These are phyloP conservation scores for Brassica incana DNA, from an alignment of 345 rosid species.

Conservation along the genomic window DNA sequence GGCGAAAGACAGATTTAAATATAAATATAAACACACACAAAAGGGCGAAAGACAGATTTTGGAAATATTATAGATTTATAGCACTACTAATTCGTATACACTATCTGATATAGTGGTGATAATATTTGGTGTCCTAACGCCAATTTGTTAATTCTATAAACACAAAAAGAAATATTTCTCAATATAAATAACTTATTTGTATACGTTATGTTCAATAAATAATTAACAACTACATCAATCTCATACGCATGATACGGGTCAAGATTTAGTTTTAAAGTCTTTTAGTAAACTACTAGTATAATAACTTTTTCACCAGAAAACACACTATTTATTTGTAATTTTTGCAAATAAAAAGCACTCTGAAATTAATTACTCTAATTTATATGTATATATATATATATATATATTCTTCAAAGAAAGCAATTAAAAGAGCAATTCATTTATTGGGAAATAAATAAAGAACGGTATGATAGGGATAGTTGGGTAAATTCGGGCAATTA, in stretches of 20 bases:
- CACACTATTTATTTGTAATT: background rate
- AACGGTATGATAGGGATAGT: slow-evolving; percentile 36
- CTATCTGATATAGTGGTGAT: slow-evolving; percentile 8
- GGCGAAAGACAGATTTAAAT: background rate
- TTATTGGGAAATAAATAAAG: background rate
- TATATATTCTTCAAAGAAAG: background rate
- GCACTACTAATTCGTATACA: slow-evolving; percentile 1
- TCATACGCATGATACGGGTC: background rate
- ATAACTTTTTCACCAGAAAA: background rate
- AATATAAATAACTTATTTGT: background rate
- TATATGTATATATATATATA: background rate
- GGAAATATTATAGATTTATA: slow-evolving; percentile 12
- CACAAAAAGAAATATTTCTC: background rate
- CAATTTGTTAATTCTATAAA: background rate
- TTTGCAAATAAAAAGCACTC: background rate
- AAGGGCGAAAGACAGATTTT: background rate
- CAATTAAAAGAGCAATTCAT: background rate
- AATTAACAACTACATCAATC: background rate
- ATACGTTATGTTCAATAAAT: background rate
- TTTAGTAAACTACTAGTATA: background rate
- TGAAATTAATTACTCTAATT: background rate
- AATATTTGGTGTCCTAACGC: slow-evolving; percentile 17
- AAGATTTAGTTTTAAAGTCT: background rate
- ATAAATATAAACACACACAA: background rate
- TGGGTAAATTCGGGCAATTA: slow-evolving; percentile 16